Evolutionary conservation across 805 yeast species (phyloP).

Genomic region (Monosporozyma aerobia): DNA sequence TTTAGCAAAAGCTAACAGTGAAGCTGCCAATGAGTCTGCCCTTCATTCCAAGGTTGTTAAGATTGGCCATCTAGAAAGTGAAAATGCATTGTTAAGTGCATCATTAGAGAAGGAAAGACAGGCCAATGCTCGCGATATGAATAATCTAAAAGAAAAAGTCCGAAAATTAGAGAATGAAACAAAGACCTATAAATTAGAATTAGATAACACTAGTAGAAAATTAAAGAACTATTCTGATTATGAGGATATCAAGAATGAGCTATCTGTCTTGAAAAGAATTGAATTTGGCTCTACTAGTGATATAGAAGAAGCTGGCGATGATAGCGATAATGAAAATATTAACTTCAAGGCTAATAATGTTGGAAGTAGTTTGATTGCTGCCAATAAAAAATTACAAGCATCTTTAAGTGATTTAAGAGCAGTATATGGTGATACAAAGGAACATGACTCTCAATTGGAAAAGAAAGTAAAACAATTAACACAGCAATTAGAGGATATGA

Average conservation of each 20-base stretch:
- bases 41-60: constrained; percentile 34
- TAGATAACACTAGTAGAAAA: constrained; percentile 40
- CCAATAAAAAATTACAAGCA: constrained; percentile 64
- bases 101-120: constrained; percentile 24
- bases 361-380: constrained; percentile 53
- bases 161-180: constrained; percentile 39
- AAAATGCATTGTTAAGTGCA: constrained; percentile 42
- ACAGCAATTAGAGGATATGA: constrained; percentile 35
- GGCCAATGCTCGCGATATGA: constrained; percentile 9
- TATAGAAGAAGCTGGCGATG: constrained; percentile 20
- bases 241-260: constrained; percentile 70
- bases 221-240: constrained; percentile 54
- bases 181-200: constrained; percentile 40
- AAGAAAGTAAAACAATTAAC: constrained; percentile 27
- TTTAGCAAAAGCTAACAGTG: constrained; percentile 45
- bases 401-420: constrained; percentile 62
- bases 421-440: constrained; percentile 40
- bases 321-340: constrained; percentile 23
- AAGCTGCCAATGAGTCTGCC: constrained; percentile 34
- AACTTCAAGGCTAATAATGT: constrained; percentile 23
- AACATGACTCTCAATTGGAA: constrained; percentile 36
- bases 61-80: constrained; percentile 53
- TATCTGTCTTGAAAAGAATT: constrained; percentile 60
- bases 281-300: constrained; percentile 54
- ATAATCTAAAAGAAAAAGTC: constrained; percentile 27